These are phyloP conservation scores for Pseudozyma thailandica DNA, from an alignment of 1,284 basidiomycete genomes.

Conservation along the genomic window DNA sequence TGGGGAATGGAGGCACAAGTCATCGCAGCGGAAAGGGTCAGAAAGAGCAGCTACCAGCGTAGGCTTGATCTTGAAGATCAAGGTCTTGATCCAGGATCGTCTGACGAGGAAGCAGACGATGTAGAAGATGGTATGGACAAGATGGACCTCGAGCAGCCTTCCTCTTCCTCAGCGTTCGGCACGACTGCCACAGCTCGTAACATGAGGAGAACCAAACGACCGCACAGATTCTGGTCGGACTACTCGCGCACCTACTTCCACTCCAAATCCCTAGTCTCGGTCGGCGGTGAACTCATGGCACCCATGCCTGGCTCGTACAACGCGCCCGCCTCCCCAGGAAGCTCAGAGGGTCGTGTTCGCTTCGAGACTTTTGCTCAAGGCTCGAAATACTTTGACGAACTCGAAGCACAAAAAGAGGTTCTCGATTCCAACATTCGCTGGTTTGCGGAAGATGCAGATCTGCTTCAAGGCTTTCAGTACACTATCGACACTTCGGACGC, in stretches of 20 bases:
- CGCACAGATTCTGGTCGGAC: constrained; percentile 61
- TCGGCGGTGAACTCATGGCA: constrained; percentile 43
- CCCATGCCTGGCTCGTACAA: constrained; percentile 52
- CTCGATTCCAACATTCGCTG: constrained; percentile 60
- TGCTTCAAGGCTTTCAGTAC: constrained; percentile 60
- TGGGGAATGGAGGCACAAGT: constrained; percentile 30
- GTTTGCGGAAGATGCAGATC: constrained; percentile 62
- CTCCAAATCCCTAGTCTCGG: constrained; percentile 53
- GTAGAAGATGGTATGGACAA: constrained; percentile 9
- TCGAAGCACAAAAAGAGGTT: constrained; percentile 54
- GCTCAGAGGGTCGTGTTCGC: constrained; percentile 22
- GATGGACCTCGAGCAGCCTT: constrained; percentile 2
- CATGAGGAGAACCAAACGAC: constrained; percentile 11
- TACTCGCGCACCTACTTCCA: constrained; percentile 55
- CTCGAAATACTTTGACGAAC: constrained; percentile 25
- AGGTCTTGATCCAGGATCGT: constrained; percentile 35
- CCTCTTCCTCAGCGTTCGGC: background rate
- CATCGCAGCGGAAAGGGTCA: constrained; percentile 18
- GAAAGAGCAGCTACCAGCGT: constrained; percentile 41
- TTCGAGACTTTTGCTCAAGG: constrained; percentile 58
- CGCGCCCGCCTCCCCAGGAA: constrained; percentile 4
- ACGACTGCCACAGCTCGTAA: background rate
- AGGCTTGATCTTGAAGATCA: constrained; percentile 46
- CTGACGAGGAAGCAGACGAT: constrained; percentile 26
- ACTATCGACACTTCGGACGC: constrained; percentile 54